Conservation (phyloP, 2,329 filamentous ascomycete species). For the Cladosporium halotolerans region DNA sequence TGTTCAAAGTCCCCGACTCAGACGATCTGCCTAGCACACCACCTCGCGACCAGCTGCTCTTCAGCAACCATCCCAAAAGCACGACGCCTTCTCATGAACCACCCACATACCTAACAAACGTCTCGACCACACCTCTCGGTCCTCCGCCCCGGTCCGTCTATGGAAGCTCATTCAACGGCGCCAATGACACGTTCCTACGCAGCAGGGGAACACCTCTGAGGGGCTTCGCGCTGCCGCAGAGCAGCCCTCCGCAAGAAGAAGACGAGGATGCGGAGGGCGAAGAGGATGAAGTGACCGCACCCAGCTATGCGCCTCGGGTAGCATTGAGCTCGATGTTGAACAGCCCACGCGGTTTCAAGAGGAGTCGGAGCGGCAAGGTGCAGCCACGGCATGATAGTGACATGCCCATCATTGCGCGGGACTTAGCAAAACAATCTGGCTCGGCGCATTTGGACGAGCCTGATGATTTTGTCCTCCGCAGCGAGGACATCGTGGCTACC, state of each 20-base stretch:
- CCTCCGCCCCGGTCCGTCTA: slow-evolving; percentile 31
- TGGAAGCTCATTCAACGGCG: slow-evolving; percentile 27
- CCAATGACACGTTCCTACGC: slow-evolving; percentile 26
- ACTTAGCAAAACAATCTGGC: slow-evolving; percentile 52
- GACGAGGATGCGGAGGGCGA: slow-evolving; percentile 30
- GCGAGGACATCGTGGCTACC: slow-evolving; percentile 59
- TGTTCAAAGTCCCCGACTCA: slow-evolving; percentile 18
- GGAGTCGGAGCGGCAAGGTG: slow-evolving; percentile 35
- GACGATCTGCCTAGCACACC: slow-evolving; percentile 22
- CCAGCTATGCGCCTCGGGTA: slow-evolving; percentile 15
- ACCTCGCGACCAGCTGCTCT: slow-evolving; percentile 18
- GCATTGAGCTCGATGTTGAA: slow-evolving; percentile 16
- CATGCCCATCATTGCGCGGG: slow-evolving; percentile 66
- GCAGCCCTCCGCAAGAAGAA: slow-evolving; percentile 30
- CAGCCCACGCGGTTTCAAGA: slow-evolving; percentile 30
- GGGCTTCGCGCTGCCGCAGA: slow-evolving; percentile 32
- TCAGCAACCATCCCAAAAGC: slow-evolving; percentile 24
- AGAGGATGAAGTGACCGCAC: slow-evolving; percentile 23
- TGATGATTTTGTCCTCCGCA: slow-evolving; percentile 65
- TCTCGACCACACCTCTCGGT: slow-evolving; percentile 31
- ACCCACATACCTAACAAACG: slow-evolving; percentile 26
- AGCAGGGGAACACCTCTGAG: slow-evolving; percentile 19
- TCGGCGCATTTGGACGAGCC: slow-evolving; percentile 61
- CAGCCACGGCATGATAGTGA: slow-evolving; percentile 50
- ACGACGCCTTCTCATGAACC: slow-evolving; percentile 33